These are phyloP conservation scores for Fusarium staphyleae DNA, from an alignment of 2,329 filamentous ascomycete species.

Conservation along the genomic window DNA sequence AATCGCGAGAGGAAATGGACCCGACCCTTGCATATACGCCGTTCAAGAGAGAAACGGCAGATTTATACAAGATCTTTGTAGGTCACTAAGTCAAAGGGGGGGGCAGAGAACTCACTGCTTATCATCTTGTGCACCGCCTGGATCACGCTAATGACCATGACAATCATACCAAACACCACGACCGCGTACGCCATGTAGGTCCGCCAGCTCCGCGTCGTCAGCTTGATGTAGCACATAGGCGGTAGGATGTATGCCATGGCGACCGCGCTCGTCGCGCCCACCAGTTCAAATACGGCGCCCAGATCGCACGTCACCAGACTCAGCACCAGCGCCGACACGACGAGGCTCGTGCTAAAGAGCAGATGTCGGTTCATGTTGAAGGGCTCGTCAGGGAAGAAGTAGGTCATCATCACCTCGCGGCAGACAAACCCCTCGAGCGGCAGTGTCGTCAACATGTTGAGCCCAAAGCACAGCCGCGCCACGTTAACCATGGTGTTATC, in stretches of 20 bases:
- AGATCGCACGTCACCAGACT: slow-evolving; percentile 91
- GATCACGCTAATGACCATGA: slow-evolving; percentile 82
- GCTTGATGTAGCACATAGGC: slow-evolving; percentile 92
- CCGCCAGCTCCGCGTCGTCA: slow-evolving; percentile 78
- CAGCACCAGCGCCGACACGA: slow-evolving; percentile 78
- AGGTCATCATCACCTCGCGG: slow-evolving; percentile 93
- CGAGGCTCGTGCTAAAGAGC: slow-evolving; percentile 82
- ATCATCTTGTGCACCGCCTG: slow-evolving; percentile 76
- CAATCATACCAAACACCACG: slow-evolving; percentile 79
- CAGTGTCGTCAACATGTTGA: slow-evolving; percentile 98
- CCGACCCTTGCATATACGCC: background rate
- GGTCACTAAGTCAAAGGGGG: no score
- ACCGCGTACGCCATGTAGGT: slow-evolving; percentile 74
- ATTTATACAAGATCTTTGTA: no score
- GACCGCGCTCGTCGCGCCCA: slow-evolving; percentile 93
- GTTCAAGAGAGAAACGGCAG: background rate
- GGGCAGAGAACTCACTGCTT: slow-evolving; percentile 45
- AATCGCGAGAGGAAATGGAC: background rate
- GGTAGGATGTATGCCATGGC: slow-evolving; percentile 95
- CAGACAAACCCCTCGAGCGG: slow-evolving; percentile 98
- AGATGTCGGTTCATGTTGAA: slow-evolving; percentile 87
- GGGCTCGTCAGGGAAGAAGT: slow-evolving; percentile 72
- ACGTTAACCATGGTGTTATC: slow-evolving; percentile 95
- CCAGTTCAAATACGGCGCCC: slow-evolving; percentile 92
- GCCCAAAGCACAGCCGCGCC: slow-evolving; percentile 90